Conservation (phyloP, 495 filamentous ascomycete genomes). For the Penicillium cosmopolitanum region DNA sequence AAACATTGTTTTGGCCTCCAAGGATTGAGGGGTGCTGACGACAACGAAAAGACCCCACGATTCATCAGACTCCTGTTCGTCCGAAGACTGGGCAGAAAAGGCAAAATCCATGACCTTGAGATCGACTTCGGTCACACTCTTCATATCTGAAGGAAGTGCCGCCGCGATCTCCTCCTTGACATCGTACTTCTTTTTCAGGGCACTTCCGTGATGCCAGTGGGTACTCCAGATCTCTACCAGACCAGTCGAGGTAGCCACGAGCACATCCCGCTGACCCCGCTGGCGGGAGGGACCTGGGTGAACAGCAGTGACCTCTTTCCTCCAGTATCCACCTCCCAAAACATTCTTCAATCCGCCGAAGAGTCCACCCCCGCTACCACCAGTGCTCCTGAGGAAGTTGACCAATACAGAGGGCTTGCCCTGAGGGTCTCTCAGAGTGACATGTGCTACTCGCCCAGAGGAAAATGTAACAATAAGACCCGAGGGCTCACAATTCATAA, state of each 20-base stretch:
- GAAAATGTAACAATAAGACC: slow-evolving; percentile 85
- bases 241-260: slow-evolving; percentile 75
- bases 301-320: slow-evolving; percentile 77
- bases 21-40: slow-evolving; percentile 26
- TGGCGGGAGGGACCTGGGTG: slow-evolving; percentile 66
- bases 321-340: slow-evolving; percentile 64
- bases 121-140: slow-evolving; percentile 37
- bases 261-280: slow-evolving; percentile 81
- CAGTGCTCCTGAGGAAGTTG: slow-evolving; percentile 68
- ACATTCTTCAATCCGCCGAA: slow-evolving; percentile 77
- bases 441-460: slow-evolving; percentile 80
- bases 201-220: slow-evolving; percentile 74
- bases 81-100: slow-evolving; percentile 21
- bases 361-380: slow-evolving; percentile 58
- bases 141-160: slow-evolving; percentile 20
- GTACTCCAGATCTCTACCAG: slow-evolving; percentile 83
- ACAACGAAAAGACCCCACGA: slow-evolving; percentile 40
- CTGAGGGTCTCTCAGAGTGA: slow-evolving; percentile 81
- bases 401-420: slow-evolving; percentile 78
- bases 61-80: slow-evolving; percentile 24
- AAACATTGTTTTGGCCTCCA: slow-evolving; percentile 29
- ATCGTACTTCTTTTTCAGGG: slow-evolving; percentile 56
- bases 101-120: slow-evolving; percentile 45
- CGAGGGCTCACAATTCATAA: slow-evolving; percentile 81
- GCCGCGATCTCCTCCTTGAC: slow-evolving; percentile 43